Conservation (phyloP, 2,329 filamentous ascomycete species). For the Daldinia sp. region DNA sequence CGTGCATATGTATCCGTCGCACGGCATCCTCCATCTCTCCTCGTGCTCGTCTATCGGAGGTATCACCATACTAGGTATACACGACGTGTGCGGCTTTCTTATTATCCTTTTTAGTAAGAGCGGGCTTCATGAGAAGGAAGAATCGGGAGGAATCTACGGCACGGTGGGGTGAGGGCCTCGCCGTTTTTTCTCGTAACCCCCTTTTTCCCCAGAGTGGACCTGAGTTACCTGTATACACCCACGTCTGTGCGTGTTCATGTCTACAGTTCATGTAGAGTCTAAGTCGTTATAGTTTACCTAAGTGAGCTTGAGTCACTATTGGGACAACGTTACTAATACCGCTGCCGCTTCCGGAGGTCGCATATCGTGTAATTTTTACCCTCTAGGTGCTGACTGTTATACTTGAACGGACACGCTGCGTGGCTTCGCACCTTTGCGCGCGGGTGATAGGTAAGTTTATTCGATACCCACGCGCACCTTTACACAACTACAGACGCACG, state of each 20-base stretch:
- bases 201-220: slow-evolving; percentile 24
- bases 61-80: no score
- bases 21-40: no score
- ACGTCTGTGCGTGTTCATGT: neutral
- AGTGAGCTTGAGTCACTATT: no score
- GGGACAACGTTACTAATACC: no score
- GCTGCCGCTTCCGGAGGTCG: no score
- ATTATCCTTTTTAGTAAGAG: neutral
- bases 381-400: neutral
- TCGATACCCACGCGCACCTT: slow-evolving; percentile 18
- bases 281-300: no score
- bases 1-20: no score
- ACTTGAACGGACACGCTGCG: neutral
- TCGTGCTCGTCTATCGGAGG: neutral
- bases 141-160: neutral
- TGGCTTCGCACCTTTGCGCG: slow-evolving; percentile 23
- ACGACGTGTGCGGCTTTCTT: neutral
- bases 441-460: slow-evolving; percentile 33
- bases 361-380: no score
- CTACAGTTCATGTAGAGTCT: no score
- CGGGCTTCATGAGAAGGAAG: neutral
- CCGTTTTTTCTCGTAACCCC: neutral
- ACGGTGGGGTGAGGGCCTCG: neutral
- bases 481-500: neutral
- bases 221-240: neutral